Evolutionary conservation across 2,329 filamentous ascomycete species (phyloP), one percentile per base, ranked within the genome.

Genomic region (Hypocrella siamensis): DNA sequence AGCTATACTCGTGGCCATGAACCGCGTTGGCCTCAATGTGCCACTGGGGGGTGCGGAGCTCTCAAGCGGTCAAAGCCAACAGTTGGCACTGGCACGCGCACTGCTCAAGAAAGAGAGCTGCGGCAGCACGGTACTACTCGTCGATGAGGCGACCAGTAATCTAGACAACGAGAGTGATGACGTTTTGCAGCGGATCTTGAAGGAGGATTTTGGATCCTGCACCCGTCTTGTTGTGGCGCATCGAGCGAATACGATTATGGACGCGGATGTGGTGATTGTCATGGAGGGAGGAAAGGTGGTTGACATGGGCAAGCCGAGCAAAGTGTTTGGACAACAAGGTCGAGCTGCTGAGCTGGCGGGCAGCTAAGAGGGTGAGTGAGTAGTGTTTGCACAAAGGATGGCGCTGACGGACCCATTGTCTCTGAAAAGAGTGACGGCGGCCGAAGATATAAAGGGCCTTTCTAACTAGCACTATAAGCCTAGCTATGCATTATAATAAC

Each of bases 61-160:
- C 27, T 45, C 3, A 33, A 30, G 29, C 28, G 40, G 40, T 10
- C 35, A 43, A 34, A 35, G 41, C 27, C 41, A 42, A 28, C 36
- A 42, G 15, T 17, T 45, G 4, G 40, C 32, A 8, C 37, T 43
- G 16, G 40, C 42, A 7, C 30, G 40, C 10, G 35, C 40, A 3
- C 27, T 42, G 6, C 31, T 45, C 7, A 42, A 41, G 24, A 21
- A 5, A 2, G 31, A 17, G n/a, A 26, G 25, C 17, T 34, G 26
- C 15, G 21, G 26, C 18, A 37, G 37, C 27, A 30, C 24, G 4
- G 35, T 45, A 14, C 16, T 45, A n/a, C 30, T 43, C 5, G 28
- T 43, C 1, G 41, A 45, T 24, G 40, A 45, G 21, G 35, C 37
- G 7, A 40, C 38, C 10, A 39, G 40, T 26, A 29, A 30, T 14